phyloP scores from a whole-genome alignment of 2,329 filamentous ascomycete species.

The Cordyceps javanica region DNA sequence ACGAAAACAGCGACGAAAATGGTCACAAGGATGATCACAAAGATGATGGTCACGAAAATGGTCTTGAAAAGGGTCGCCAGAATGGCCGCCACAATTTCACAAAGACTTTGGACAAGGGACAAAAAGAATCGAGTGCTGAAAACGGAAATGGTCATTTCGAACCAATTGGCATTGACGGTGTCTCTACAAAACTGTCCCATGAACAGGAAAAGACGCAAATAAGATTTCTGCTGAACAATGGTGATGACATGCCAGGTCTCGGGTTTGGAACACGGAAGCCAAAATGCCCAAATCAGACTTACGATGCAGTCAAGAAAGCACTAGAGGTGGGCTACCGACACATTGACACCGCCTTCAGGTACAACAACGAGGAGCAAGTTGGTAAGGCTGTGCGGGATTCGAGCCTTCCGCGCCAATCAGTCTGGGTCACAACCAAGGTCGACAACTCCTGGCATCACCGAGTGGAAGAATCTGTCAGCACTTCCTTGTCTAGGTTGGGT shows the following conservation, averaged over 20 bases:
- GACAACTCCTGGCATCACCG: slow-evolving; percentile 10
- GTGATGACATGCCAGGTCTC: neutral
- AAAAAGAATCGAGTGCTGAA: neutral
- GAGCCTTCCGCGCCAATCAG: neutral
- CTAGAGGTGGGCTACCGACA: slow-evolving; percentile 4
- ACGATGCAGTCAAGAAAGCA: neutral
- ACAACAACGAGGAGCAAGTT: slow-evolving; percentile 10
- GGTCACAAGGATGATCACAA: neutral
- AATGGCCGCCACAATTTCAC: neutral
- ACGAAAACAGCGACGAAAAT: neutral
- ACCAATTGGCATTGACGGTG: neutral
- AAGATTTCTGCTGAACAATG: slow-evolving; percentile 1
- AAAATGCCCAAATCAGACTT: neutral
- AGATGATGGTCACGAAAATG: too few species aligned
- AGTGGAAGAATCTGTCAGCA: slow-evolving; percentile 6
- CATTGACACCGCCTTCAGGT: slow-evolving; percentile 6
- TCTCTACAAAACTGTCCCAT: neutral
- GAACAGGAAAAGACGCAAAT: neutral
- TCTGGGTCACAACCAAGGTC: slow-evolving; percentile 11
- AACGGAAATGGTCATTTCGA: neutral
- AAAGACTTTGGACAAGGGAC: neutral
- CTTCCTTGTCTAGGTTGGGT: neutral
- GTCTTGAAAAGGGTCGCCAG: neutral
- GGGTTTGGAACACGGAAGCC: slow-evolving; percentile 5
- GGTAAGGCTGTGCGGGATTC: slow-evolving; percentile 6